Base-by-base conservation (phyloP, 192 early-diverging fungal genomes). In the Helicostylum pulchrum region DNA sequence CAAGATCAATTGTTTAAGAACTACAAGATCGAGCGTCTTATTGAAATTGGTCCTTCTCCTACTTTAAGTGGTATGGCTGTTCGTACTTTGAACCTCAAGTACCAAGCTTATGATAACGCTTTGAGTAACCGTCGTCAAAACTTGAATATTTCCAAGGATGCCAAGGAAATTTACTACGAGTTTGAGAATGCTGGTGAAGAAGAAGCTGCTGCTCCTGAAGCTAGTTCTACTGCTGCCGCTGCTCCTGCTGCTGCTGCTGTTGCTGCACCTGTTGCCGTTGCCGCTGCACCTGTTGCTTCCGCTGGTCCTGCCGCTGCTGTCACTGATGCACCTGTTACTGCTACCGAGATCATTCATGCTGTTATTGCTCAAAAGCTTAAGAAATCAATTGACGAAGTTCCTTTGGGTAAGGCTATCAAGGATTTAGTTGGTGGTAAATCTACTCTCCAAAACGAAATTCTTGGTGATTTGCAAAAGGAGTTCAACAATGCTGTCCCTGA, bases 381-480 rank as follows among this genome's bases (percentile, higher is more conserved):
- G 82, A 92, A 92, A 72, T 69, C 88, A 3, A 67, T 94, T 2
- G 73, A 75, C 31, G 91, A 94, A 32, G 75, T 98, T 34, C 76
- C 87, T 14, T 75, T 85, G 31, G 63, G 74, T 68, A 95, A 92
- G 83, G 87, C 82, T 66, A 94, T 88, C 83, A 95, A 94, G 80
- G 94, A 97, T 56, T 85, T 97, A 50, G 94, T 96, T 45, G 94
- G 90, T 36, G 95, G 95, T 68, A 97, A 97, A 76, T 93, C 91
- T 12, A 97, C 95, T 23, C 81, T 97, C 32, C 94, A 97, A 72
- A 97, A 97, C 80, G 95, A 97, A 69, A 93, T 97, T 39, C 78
- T 96, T 60, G 95, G 95, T 73, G 95, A 97, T 72, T 74, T 97
- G 43, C 91, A 89, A 61, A 94, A 92, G 68, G 95, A 97, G 77